Percentiles rank a stretch among this genome's conserved stretches.
phyloP scores from a whole-genome alignment of 495 filamentous ascomycete genomes.

The Usnea hakonensis region DNA sequence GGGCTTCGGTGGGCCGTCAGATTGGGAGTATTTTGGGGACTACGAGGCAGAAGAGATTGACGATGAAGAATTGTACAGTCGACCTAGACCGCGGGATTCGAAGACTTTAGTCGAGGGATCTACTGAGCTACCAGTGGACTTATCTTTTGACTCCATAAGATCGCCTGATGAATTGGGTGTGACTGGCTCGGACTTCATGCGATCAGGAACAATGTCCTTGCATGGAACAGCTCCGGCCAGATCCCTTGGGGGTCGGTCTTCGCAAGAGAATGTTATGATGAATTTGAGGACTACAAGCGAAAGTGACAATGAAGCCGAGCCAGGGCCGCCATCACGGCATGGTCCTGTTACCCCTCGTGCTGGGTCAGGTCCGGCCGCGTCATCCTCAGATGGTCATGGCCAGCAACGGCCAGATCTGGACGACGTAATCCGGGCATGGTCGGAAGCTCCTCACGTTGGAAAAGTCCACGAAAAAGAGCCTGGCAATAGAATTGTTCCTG shows the following conservation, averaged over 20 bases:
- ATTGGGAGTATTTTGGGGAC: constrained; percentile 49
- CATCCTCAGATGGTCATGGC: background rate
- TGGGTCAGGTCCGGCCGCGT: background rate
- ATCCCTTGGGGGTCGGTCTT: background rate
- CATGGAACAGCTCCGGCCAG: background rate
- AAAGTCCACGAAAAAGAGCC: background rate
- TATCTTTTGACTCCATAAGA: background rate
- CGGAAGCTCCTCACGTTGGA: constrained; percentile 17
- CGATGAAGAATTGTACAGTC: constrained; percentile 25
- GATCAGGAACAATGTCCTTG: background rate
- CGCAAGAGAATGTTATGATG: background rate
- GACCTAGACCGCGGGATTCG: constrained; percentile 15
- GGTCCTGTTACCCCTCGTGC: constrained; percentile 1
- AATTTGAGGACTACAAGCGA: background rate
- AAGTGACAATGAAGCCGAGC: background rate
- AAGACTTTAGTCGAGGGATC: background rate
- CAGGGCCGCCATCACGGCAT: constrained; percentile 7
- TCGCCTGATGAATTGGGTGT: background rate
- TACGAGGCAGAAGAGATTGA: constrained; percentile 31
- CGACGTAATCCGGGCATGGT: constrained; percentile 21
- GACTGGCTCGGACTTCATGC: background rate
- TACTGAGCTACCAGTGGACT: constrained; percentile 23
- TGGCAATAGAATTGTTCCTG: background rate
- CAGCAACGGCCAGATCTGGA: constrained; percentile 21
- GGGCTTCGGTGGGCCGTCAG: constrained; percentile 48